Evolutionary conservation across 2,329 filamentous ascomycete species (phyloP).

Genomic region (Cladophialophora exuberans): DNA sequence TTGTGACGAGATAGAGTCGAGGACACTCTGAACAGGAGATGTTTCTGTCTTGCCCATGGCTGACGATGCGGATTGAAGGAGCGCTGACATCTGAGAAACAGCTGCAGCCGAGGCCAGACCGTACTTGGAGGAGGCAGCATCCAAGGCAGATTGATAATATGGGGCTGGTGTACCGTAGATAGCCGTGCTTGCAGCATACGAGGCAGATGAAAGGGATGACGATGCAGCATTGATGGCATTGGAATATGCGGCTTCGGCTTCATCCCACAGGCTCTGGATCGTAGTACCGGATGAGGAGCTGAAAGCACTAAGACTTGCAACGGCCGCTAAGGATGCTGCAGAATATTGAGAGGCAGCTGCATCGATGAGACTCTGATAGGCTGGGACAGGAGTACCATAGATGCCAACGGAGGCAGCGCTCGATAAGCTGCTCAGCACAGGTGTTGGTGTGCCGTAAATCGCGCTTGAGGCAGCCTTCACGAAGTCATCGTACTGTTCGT

Average conservation of each 20-base stretch:
- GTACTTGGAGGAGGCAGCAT: constrained; percentile 42
- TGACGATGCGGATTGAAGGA: constrained; percentile 46
- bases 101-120: constrained; percentile 42
- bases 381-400: constrained; percentile 52
- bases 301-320: constrained; percentile 59
- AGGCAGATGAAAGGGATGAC: constrained; percentile 43
- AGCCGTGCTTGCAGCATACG: constrained; percentile 36
- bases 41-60: constrained; percentile 41
- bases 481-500: constrained; percentile 78
- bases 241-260: constrained; percentile 50
- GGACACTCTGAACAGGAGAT: constrained; percentile 43
- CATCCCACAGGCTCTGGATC: constrained; percentile 44
- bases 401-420: constrained; percentile 60
- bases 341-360: constrained; percentile 58
- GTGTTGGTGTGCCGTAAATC: constrained; percentile 66
- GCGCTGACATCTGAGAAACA: constrained; percentile 44
- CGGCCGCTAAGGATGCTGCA: constrained; percentile 66
- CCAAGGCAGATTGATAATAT: constrained; percentile 41
- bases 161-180: constrained; percentile 39
- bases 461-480: constrained; percentile 71
- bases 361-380: constrained; percentile 47
- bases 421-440: constrained; percentile 50
- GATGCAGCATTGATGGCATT: constrained; percentile 50
- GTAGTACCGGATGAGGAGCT: constrained; percentile 47
- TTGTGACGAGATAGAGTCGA: constrained; percentile 50